Conservation (phyloP, 2,329 filamentous ascomycete species). For the Alternaria conjuncta region DNA sequence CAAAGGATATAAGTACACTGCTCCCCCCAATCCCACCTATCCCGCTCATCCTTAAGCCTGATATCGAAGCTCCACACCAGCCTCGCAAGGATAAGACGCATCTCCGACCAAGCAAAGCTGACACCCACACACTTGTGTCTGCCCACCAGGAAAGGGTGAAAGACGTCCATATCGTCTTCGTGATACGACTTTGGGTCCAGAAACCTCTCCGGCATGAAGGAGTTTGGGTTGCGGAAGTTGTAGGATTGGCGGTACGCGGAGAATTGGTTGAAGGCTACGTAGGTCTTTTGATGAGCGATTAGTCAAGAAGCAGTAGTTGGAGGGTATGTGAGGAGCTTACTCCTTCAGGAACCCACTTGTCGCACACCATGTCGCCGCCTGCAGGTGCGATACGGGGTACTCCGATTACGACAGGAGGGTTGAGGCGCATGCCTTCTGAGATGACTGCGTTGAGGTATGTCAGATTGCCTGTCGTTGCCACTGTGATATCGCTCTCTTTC, state of each 20-base stretch:
- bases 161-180: slow-evolving; percentile 26
- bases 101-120: slow-evolving; percentile 39
- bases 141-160: slow-evolving; percentile 38
- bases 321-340: slow-evolving; percentile 13
- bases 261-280: slow-evolving; percentile 39
- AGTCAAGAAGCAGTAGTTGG: not conserved
- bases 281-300: slow-evolving; percentile 19
- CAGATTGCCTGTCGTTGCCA: slow-evolving; percentile 24
- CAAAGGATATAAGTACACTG: slow-evolving; percentile 33
- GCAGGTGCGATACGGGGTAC: slow-evolving; percentile 29
- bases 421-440: slow-evolving; percentile 47
- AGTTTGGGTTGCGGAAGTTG: slow-evolving; percentile 38
- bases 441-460: slow-evolving; percentile 44
- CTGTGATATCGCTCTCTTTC: slow-evolving; percentile 29
- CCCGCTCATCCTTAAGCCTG: slow-evolving; percentile 6
- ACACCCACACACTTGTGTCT: slow-evolving; percentile 37
- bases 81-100: slow-evolving; percentile 49
- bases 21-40: slow-evolving; percentile 30
- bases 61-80: slow-evolving; percentile 51
- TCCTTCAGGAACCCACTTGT: slow-evolving; percentile 28
- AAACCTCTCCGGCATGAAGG: slow-evolving; percentile 47
- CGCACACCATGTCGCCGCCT: slow-evolving; percentile 31
- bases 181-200: slow-evolving; percentile 18
- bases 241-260: slow-evolving; percentile 31
- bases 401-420: slow-evolving; percentile 26